Conservation (phyloP, 2,329 filamentous ascomycete genomes). For the Fusarium udum region DNA sequence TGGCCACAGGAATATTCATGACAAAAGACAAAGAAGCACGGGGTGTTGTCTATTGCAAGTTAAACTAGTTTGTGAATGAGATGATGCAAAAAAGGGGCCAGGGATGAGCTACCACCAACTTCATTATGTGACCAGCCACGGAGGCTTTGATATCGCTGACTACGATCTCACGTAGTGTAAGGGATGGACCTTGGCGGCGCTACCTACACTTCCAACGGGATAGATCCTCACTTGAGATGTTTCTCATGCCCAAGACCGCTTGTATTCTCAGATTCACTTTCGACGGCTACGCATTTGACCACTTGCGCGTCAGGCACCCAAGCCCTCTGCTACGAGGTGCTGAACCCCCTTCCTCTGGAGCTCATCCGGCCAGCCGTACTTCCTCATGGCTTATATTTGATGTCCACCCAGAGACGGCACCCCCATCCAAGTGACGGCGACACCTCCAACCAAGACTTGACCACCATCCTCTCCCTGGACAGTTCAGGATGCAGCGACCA, state of each 20-base stretch:
- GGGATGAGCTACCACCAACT: background rate
- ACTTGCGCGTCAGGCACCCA: too few species aligned
- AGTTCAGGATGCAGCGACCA: background rate
- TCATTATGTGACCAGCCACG: background rate
- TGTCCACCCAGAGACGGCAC: background rate
- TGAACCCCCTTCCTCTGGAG: background rate
- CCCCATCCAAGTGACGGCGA: too few species aligned
- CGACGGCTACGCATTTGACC: too few species aligned
- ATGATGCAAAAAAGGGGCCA: background rate
- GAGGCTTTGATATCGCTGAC: background rate
- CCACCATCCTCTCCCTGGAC: background rate
- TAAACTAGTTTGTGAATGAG: background rate
- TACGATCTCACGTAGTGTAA: background rate
- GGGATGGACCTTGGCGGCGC: background rate
- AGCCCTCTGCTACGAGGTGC: background rate
- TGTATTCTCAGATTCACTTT: background rate
- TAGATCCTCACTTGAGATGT: background rate
- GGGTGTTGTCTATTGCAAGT: accelerated
- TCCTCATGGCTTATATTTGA: too few species aligned
- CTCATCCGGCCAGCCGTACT: too few species aligned
- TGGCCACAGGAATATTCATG: background rate
- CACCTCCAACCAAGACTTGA: background rate
- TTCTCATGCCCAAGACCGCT: background rate
- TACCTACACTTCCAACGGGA: background rate
- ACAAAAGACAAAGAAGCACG: background rate